Conservation (phyloP, 78 protist genomes). For the Speleostelium caveatum region DNA sequence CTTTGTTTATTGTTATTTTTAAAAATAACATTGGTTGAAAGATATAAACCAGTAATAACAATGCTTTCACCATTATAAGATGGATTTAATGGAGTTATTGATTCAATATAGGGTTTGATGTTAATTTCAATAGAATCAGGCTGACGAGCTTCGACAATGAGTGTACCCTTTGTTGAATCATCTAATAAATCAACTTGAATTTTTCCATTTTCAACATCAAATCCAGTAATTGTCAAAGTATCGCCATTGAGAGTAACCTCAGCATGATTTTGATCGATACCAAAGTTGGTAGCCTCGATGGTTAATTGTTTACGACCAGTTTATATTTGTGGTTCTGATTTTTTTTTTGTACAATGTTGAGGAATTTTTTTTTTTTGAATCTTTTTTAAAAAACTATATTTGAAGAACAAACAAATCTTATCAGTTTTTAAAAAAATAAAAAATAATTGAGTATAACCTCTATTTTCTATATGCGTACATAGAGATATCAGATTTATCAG, state of each 20-base stretch:
- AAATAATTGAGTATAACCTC: too few relatives aligned
- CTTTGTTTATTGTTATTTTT: neutral
- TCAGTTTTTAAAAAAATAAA: too few relatives aligned
- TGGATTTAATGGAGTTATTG: neutral
- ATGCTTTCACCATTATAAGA: neutral
- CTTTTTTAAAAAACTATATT: too few relatives aligned
- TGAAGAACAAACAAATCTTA: too few relatives aligned
- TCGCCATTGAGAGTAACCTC: neutral
- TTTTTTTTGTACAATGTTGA: too few relatives aligned
- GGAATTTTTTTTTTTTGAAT: too few relatives aligned
- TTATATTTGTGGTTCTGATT: too few relatives aligned
- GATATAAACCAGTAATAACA: neutral
- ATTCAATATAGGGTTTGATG: neutral
- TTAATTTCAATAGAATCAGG: neutral
- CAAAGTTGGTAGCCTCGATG: neutral
- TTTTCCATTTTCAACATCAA: neutral
- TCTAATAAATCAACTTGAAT: neutral
- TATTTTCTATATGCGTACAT: neutral
- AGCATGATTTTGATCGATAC: neutral
- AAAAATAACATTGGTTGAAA: neutral
- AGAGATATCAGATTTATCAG: neutral
- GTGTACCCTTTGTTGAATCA: neutral
- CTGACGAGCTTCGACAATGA: neutral
- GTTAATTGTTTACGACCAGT: neutral
- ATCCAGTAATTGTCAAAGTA: neutral